phyloP scores from a whole-genome alignment of 2,329 filamentous ascomycete genomes.

The Sarocladium brachiariae region DNA sequence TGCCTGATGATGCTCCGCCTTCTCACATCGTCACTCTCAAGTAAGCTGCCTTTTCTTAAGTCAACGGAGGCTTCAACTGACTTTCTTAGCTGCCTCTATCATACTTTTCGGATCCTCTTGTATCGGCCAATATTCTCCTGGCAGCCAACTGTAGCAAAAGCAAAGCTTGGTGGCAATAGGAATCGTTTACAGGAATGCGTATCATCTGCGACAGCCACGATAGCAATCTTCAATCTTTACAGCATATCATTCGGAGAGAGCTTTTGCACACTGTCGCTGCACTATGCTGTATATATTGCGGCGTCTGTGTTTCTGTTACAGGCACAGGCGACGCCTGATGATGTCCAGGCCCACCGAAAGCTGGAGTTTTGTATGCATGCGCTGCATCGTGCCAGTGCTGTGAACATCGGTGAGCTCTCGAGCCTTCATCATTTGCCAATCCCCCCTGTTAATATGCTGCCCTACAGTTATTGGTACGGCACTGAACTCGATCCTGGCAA shows the following conservation, averaged over 20 bases:
- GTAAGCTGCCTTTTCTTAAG: too few species aligned
- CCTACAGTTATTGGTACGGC: slow-evolving; percentile 44
- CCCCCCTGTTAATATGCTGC: not conserved
- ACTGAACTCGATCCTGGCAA: slow-evolving; percentile 36
- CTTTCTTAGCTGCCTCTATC: slow-evolving; percentile 45
- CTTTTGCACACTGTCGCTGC: slow-evolving; percentile 49
- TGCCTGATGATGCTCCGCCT: slow-evolving; percentile 48
- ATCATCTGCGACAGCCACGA: slow-evolving; percentile 49
- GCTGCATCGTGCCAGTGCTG: slow-evolving; percentile 42
- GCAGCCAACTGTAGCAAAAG: not conserved
- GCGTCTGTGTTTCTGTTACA: slow-evolving; percentile 55
- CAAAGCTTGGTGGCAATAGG: slow-evolving; percentile 20
- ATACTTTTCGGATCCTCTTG: slow-evolving; percentile 53
- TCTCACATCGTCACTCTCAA: slow-evolving; percentile 54
- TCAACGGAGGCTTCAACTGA: too few species aligned
- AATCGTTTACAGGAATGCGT: slow-evolving; percentile 49
- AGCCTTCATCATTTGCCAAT: not conserved
- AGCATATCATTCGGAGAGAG: slow-evolving; percentile 50
- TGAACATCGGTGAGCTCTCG: slow-evolving; percentile 41
- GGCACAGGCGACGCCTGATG: slow-evolving; percentile 49
- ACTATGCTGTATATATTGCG: slow-evolving; percentile 54
- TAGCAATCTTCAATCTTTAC: slow-evolving; percentile 54
- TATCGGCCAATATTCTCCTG: slow-evolving; percentile 41
- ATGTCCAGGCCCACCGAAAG: slow-evolving; percentile 44
- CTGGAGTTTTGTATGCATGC: slow-evolving; percentile 49